Evolutionary conservation across 2,329 filamentous ascomycete species (phyloP), one percentile per base, ranked within the genome.

Genomic region (Colletotrichum agaves): DNA sequence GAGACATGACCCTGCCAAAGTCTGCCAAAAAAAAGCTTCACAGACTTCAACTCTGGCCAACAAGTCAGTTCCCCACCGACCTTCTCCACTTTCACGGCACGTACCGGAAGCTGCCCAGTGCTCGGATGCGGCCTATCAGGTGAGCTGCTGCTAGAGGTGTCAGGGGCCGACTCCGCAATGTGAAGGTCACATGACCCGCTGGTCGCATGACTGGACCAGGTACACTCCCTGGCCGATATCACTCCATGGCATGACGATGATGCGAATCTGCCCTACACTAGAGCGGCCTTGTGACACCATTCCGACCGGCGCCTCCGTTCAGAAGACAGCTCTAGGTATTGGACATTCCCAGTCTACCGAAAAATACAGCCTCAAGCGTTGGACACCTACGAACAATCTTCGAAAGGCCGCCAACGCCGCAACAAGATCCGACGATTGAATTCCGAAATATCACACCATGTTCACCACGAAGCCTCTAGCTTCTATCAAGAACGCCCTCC

Each of bases 401-500:
- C 35, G 4, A 58, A 67, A 59, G 27, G 27, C 50, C 53, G 12
- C 27, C 37, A 31, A 43, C 21, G 64, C 60, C 50, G 43, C 37
- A 49, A 35, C 17, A 17, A n/a, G n/a, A 46, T 10, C 4, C 33
- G n/a, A 11, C 13, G 13, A 21, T 8, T 35, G 31, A 39, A 3
- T 17, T 47, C 23, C 46, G 33, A 53, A 55, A 31, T 12, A 37
- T 12, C 60, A 55, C 33, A 74, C 55, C 13, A 80, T 81, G 78
- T 72, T 77, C 37, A 73, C 73, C 44, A 80, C 80, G 4, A 77
- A 76, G 59, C 68, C 78, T 12, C 76, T 82, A 53, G 73, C 73
- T 69, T 79, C 78, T 39, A 72, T 82, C 71, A 82, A 79, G 74
- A 74, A 76, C 63, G 74, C 84, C 61, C 77, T 85, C 61, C 78